Evolutionary conservation across 208 protist species (phyloP).

Genomic region (Leishmania arabica): DNA sequence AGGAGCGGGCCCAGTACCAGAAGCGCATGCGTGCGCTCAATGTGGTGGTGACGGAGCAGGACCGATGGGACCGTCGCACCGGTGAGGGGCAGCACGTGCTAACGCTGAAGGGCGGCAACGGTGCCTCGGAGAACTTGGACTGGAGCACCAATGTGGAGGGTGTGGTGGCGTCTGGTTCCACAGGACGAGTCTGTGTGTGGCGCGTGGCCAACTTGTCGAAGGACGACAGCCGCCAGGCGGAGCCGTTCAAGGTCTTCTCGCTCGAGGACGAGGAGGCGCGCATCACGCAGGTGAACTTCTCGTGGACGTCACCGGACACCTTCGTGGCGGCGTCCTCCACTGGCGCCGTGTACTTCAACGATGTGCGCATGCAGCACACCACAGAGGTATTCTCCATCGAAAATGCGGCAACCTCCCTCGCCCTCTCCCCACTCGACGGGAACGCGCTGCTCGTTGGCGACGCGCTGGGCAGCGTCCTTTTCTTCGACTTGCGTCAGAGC

Average conservation of each 20-base stretch:
- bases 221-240: conserved; percentile 55
- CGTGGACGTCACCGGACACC: conserved; percentile 50
- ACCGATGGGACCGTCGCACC: conserved; percentile 78
- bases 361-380: conserved; percentile 41
- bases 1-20: conserved; percentile 79
- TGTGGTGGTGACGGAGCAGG: conserved; percentile 75
- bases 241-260: conserved; percentile 42
- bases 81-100: conserved; percentile 88
- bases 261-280: conserved; percentile 57
- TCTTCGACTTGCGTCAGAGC: conserved; percentile 76
- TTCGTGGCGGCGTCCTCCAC: conserved; percentile 51
- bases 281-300: conserved; percentile 66
- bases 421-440: conserved; percentile 63
- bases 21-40: conserved; percentile 79
- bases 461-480: conserved; percentile 53
- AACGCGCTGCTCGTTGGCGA: conserved; percentile 61
- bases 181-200: conserved; percentile 68
- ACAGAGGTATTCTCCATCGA: conserved; percentile 59
- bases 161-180: conserved; percentile 61
- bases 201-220: conserved; percentile 75
- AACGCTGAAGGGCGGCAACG: conserved; percentile 53
- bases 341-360: conserved; percentile 56
- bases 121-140: conserved; percentile 67
- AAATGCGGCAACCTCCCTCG: conserved; percentile 36
- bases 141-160: conserved; percentile 77